These are phyloP conservation scores for Backusella tuberculispora DNA, from an alignment of 192 early-diverging fungal species.

Conservation along the genomic window DNA sequence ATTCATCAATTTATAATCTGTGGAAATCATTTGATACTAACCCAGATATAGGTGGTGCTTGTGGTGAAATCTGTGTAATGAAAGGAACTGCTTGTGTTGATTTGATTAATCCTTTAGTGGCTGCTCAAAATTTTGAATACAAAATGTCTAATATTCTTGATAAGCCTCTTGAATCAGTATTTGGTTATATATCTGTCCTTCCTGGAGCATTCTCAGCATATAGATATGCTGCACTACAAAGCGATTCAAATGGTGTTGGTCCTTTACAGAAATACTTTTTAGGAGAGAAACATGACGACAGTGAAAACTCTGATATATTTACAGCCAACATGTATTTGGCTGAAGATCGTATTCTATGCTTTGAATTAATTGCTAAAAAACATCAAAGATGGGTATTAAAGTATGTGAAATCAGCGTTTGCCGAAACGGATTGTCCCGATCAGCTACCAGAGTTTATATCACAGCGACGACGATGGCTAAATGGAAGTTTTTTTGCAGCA, in stretches of 20 bases:
- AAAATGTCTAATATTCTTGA: slow-evolving; percentile 98
- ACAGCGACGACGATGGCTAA: slow-evolving; percentile 95
- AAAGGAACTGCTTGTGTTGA: slow-evolving; percentile 70
- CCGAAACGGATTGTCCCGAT: slow-evolving; percentile 95
- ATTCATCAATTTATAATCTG: slow-evolving; percentile 85
- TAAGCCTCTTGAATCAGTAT: slow-evolving; percentile 94
- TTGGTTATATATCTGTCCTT: slow-evolving; percentile 95
- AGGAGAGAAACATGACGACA: slow-evolving; percentile 81
- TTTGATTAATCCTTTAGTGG: slow-evolving; percentile 86
- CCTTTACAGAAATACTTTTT: slow-evolving; percentile 89
- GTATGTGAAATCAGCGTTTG: slow-evolving; percentile 89
- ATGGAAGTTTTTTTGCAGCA: slow-evolving; percentile 81
- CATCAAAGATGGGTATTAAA: slow-evolving; percentile 77
- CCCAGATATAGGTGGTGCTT: slow-evolving; percentile 86
- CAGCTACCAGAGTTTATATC: slow-evolving; percentile 90
- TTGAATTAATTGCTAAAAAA: slow-evolving; percentile 89
- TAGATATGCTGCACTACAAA: slow-evolving; percentile 83
- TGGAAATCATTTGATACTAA: slow-evolving; percentile 92
- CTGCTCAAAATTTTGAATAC: slow-evolving; percentile 98
- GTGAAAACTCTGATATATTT: slow-evolving; percentile 66
- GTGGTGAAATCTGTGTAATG: slow-evolving; percentile 92
- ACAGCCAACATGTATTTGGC: slow-evolving; percentile 94
- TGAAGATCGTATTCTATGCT: slow-evolving; percentile 93
- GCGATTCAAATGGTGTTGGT: slow-evolving; percentile 53
- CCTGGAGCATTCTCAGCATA: slow-evolving; percentile 98